A percentile compares a stretch with the other conserved stretches of the same genome.
These are phyloP conservation scores for Coccomyxa sp. DNA, from an alignment of 139 green algal species.

Conservation along the genomic window DNA sequence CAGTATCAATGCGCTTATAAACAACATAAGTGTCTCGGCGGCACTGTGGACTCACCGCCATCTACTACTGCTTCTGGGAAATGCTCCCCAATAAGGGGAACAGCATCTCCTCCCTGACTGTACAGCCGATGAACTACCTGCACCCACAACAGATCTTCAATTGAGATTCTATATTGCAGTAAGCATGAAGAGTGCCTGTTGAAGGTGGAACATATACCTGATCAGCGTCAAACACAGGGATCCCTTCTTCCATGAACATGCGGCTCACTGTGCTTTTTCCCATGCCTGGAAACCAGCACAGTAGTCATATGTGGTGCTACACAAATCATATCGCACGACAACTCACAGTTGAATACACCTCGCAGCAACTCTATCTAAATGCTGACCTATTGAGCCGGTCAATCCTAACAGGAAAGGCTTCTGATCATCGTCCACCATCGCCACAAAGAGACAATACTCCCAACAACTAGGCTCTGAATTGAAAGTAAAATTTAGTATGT, in stretches of 20 bases:
- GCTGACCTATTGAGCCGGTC: no score
- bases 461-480: no score
- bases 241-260: slow-evolving; percentile 41
- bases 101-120: slow-evolving; percentile 45
- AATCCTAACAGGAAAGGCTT: no score
- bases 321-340: no score
- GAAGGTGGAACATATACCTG: slow-evolving; percentile 7
- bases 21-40: not conserved
- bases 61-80: not conserved
- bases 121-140: slow-evolving; percentile 70
- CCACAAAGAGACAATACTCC: no score
- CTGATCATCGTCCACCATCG: no score
- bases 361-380: no score
- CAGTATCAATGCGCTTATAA: not conserved
- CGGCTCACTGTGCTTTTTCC: slow-evolving; percentile 60
- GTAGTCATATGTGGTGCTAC: not conserved
- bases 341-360: no score
- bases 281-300: slow-evolving; percentile 38
- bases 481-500: no score
- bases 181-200: not conserved
- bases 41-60: not conserved
- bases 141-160: not conserved
- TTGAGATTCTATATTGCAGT: not conserved
- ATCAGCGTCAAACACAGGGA: slow-evolving; percentile 57
- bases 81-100: slow-evolving; percentile 12